Conservation (phyloP, 1,284 basidiomycete species). For the Pyrrhoderma lamaoense region DNA sequence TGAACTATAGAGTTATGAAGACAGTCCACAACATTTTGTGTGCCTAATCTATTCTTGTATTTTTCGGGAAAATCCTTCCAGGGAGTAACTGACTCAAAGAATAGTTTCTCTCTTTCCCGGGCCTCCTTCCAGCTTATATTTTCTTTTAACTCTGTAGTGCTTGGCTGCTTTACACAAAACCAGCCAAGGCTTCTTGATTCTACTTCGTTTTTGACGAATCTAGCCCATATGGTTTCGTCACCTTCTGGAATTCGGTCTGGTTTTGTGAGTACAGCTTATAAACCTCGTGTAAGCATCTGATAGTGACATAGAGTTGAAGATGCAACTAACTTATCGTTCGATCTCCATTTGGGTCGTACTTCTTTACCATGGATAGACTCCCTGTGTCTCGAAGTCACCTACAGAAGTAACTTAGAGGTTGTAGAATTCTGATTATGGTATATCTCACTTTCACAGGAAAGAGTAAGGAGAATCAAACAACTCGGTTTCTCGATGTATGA, state of each 20-base stretch:
- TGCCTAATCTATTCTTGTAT: constrained; percentile 42
- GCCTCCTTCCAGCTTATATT: constrained; percentile 57
- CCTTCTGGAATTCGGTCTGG: constrained; percentile 63
- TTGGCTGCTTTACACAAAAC: constrained; percentile 70
- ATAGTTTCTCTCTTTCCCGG: constrained; percentile 54
- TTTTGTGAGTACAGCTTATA: constrained; percentile 71
- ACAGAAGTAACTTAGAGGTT: constrained; percentile 1
- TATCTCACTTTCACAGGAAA: constrained; percentile 63
- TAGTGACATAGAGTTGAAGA: not conserved
- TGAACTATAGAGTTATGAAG: constrained; percentile 50
- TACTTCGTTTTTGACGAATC: constrained; percentile 48
- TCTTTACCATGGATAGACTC: constrained; percentile 51
- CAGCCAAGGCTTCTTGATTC: constrained; percentile 56
- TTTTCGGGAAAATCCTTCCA: constrained; percentile 48
- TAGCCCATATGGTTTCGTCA: constrained; percentile 54
- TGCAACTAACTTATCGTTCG: constrained; percentile 57
- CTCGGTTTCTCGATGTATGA: constrained; percentile 56
- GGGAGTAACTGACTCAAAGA: constrained; percentile 49
- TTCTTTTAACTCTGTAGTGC: constrained; percentile 20
- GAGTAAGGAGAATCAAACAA: constrained; percentile 62
- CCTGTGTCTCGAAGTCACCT: constrained; percentile 77
- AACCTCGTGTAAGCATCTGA: not conserved
- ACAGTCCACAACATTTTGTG: constrained; percentile 44
- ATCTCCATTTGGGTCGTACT: constrained; percentile 49
- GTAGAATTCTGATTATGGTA: not conserved